Conservation (phyloP, 2,329 filamentous ascomycete species). For the Penicillium sp. region DNA sequence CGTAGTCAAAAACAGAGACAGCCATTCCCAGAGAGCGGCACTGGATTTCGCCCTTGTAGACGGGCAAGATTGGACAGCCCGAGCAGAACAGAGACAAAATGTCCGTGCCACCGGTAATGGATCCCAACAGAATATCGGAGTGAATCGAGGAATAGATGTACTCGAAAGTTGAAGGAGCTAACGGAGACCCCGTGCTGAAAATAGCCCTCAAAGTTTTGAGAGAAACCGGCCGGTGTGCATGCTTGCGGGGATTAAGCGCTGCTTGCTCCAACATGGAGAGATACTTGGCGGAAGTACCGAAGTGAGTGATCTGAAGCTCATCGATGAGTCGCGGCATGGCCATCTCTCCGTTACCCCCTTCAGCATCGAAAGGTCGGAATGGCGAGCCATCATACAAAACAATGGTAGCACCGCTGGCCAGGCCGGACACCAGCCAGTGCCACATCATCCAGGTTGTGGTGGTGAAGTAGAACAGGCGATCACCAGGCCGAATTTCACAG, state of each 20-base stretch:
- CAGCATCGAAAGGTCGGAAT: constrained; percentile 65
- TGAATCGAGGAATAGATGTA: constrained; percentile 88
- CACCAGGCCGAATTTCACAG: constrained; percentile 70
- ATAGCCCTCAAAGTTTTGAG: constrained; percentile 69
- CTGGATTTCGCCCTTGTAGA: constrained; percentile 72
- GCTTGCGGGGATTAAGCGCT: constrained; percentile 57
- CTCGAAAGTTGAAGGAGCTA: constrained; percentile 87
- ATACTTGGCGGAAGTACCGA: constrained; percentile 92
- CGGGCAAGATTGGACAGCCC: constrained; percentile 72
- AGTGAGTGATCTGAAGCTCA: constrained; percentile 80
- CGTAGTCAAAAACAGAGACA: constrained; percentile 57
- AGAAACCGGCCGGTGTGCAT: constrained; percentile 42
- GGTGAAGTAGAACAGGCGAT: constrained; percentile 87
- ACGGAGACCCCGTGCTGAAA: constrained; percentile 88
- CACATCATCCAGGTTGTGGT: constrained; percentile 99
- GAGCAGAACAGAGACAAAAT: constrained; percentile 94
- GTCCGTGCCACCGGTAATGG: constrained; percentile 94
- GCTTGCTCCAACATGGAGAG: constrained; percentile 86
- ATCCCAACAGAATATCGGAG: constrained; percentile 75
- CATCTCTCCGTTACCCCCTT: constrained; percentile 64
- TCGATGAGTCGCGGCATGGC: constrained; percentile 82
- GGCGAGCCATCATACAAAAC: constrained; percentile 92
- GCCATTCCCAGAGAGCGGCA: constrained; percentile 77
- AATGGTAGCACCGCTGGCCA: constrained; percentile 78
- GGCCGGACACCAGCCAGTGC: constrained; percentile 89